Conservation (phyloP, 306 rosid genomes). For the Lathyrus sativus region DNA sequence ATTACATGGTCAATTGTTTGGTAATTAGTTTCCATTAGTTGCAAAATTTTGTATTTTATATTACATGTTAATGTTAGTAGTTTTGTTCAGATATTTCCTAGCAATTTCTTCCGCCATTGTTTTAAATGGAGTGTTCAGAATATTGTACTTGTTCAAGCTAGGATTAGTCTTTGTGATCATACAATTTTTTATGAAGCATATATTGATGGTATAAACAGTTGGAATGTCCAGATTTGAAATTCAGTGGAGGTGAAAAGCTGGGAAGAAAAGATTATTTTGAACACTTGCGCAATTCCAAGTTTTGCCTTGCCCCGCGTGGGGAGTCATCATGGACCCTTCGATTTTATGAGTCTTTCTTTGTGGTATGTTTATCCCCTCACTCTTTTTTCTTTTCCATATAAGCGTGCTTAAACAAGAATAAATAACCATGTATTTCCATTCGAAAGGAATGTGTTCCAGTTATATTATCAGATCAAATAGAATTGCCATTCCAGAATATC, state of each 20-base stretch:
- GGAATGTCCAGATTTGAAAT: conserved; percentile 93
- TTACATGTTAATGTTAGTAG: background rate
- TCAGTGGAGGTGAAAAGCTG: conserved; percentile 76
- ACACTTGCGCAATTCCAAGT: conserved; percentile 79
- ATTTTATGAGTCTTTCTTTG: conserved; percentile 87
- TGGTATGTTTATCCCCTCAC: conserved; percentile 58
- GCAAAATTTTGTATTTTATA: conserved; percentile 11
- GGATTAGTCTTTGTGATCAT: conserved; percentile 28
- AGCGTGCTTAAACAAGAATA: conserved; percentile 5
- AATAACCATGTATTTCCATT: conserved; percentile 31
- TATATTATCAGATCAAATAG: conserved; percentile 78
- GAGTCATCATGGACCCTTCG: conserved; percentile 99
- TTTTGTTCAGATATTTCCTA: conserved; percentile 3
- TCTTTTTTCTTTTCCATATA: background rate
- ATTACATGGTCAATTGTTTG: conserved; percentile 49
- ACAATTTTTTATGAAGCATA: conserved; percentile 35
- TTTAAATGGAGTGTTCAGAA: background rate
- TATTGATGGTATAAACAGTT: conserved; percentile 71
- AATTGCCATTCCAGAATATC: conserved; percentile 91
- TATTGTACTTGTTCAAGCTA: conserved; percentile 31
- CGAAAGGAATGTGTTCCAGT: conserved; percentile 93
- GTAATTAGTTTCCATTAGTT: conserved; percentile 24
- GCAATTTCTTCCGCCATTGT: conserved; percentile 4
- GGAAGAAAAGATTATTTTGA: conserved; percentile 81
- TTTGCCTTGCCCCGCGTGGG: conserved; percentile 96